phyloP scores from a whole-genome alignment of 1,284 basidiomycete genomes.

The Ustilago hordei region DNA sequence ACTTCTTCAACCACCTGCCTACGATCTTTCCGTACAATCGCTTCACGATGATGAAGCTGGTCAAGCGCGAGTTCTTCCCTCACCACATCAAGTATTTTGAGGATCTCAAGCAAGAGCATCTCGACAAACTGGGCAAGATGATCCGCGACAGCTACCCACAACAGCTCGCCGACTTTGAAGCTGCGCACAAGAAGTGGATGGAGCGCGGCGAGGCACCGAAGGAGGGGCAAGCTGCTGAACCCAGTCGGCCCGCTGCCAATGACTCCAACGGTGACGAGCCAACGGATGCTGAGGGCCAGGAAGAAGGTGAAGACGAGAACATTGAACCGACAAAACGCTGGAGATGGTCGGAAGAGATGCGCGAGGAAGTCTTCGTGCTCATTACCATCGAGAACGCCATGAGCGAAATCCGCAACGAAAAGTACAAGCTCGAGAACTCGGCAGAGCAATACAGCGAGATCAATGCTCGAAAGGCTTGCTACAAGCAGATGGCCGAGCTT shows the following conservation, averaged over 20 bases:
- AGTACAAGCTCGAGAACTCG: constrained; percentile 61
- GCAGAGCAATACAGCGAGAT: constrained; percentile 64
- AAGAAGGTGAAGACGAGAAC: constrained; percentile 40
- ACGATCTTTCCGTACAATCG: constrained; percentile 90
- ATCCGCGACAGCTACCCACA: constrained; percentile 53
- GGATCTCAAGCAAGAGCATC: constrained; percentile 61
- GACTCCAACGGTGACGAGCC: constrained; percentile 13
- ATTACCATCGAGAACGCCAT: constrained; percentile 67
- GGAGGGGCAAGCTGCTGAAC: constrained; percentile 24
- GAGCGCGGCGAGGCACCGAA: constrained; percentile 48
- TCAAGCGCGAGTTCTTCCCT: constrained; percentile 66
- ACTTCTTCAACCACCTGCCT: constrained; percentile 90
- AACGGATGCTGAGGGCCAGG: constrained; percentile 36
- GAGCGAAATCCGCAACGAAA: constrained; percentile 65
- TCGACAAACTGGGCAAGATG: constrained; percentile 52
- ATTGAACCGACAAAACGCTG: constrained; percentile 60
- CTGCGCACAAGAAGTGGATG: constrained; percentile 46
- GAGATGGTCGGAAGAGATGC: constrained; percentile 65
- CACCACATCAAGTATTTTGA: constrained; percentile 61
- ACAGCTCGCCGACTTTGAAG: constrained; percentile 59
- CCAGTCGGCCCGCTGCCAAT: not conserved
- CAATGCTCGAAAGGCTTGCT: constrained; percentile 63
- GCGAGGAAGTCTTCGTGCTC: constrained; percentile 62
- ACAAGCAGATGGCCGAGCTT: constrained; percentile 63
- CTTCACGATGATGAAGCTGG: constrained; percentile 73